A percentile compares a stretch with the other conserved stretches of the same genome.
Evolutionary conservation across 2,329 filamentous ascomycete species (phyloP).

Genomic region (Fusarium subglutinans): DNA sequence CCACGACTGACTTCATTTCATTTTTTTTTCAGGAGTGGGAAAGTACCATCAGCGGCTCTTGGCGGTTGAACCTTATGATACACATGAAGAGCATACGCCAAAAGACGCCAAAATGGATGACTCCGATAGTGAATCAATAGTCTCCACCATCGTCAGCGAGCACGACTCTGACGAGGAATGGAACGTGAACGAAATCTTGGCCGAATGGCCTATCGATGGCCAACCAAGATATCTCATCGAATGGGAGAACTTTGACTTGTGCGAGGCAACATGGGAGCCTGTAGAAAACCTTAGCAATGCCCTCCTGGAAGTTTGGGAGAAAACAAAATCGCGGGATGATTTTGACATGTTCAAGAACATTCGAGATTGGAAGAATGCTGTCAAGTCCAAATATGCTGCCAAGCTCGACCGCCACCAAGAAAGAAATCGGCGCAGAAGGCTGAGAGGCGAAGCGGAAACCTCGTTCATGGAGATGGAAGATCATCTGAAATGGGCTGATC

Average conservation of each 20-base stretch:
- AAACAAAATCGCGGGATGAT: conserved; percentile 49
- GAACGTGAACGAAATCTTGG: conserved; percentile 61
- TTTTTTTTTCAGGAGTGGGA: background rate
- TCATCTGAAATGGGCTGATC: conserved; percentile 24
- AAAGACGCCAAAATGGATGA: conserved; percentile 11
- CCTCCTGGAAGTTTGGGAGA: conserved; percentile 55
- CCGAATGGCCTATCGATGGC: conserved; percentile 50
- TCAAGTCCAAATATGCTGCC: conserved; percentile 34
- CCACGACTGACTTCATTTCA: background rate
- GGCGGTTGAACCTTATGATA: background rate
- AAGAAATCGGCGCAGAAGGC: conserved; percentile 56
- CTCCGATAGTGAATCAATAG: conserved; percentile 45
- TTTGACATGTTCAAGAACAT: conserved; percentile 52
- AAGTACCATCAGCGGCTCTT: background rate
- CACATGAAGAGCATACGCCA: background rate
- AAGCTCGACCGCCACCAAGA: conserved; percentile 52
- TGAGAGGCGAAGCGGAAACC: conserved; percentile 47
- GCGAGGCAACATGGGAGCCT: conserved; percentile 62
- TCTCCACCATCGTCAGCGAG: conserved; percentile 47
- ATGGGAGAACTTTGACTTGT: conserved; percentile 50
- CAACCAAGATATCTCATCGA: conserved; percentile 47
- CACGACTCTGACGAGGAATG: conserved; percentile 57
- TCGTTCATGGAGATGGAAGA: conserved; percentile 37
- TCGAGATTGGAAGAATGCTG: conserved; percentile 49
- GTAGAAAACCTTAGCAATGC: conserved; percentile 51